phyloP scores from a whole-genome alignment of 2,329 filamentous ascomycete species.

The Sporothrix euskadiensis region DNA sequence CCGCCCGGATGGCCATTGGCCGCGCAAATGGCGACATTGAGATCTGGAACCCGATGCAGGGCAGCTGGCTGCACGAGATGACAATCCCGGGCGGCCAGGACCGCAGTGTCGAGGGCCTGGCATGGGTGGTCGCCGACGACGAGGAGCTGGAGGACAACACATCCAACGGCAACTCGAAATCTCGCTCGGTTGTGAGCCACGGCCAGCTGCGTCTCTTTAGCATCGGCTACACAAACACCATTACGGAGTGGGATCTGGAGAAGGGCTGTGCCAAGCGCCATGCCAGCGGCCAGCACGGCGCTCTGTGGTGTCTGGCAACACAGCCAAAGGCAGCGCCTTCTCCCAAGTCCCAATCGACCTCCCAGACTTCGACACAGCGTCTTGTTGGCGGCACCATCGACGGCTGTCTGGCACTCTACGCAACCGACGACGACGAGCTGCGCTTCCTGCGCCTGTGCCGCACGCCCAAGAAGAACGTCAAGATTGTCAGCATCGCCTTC shows the following conservation, averaged over 20 bases:
- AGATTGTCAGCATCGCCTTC: conserved; percentile 89
- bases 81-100: conserved; percentile 81
- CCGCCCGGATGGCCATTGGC: conserved; percentile 80
- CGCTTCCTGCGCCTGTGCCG: conserved; percentile 72
- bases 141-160: conserved; percentile 60
- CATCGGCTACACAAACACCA: conserved; percentile 86
- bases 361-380: conserved; percentile 48
- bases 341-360: conserved; percentile 31
- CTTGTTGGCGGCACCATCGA: conserved; percentile 87
- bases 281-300: conserved; percentile 88
- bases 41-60: conserved; percentile 88
- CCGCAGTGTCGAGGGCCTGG: conserved; percentile 83
- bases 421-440: conserved; percentile 80
- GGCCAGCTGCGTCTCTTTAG: conserved; percentile 89
- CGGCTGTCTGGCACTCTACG: conserved; percentile 83
- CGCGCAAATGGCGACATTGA: conserved; percentile 95
- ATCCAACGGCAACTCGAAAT: conserved; percentile 47
- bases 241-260: conserved; percentile 93
- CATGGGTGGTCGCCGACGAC: conserved; percentile 86
- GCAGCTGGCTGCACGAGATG: conserved; percentile 86
- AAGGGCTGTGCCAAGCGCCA: conserved; percentile 75
- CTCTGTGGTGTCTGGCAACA: conserved; percentile 93
- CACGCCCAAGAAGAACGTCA: conserved; percentile 72
- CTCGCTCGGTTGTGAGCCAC: conserved; percentile 51
- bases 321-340: conserved; percentile 62